These are phyloP conservation scores for Westerdykella sp. DNA, from an alignment of 2,329 filamentous ascomycete species.

Conservation along the genomic window DNA sequence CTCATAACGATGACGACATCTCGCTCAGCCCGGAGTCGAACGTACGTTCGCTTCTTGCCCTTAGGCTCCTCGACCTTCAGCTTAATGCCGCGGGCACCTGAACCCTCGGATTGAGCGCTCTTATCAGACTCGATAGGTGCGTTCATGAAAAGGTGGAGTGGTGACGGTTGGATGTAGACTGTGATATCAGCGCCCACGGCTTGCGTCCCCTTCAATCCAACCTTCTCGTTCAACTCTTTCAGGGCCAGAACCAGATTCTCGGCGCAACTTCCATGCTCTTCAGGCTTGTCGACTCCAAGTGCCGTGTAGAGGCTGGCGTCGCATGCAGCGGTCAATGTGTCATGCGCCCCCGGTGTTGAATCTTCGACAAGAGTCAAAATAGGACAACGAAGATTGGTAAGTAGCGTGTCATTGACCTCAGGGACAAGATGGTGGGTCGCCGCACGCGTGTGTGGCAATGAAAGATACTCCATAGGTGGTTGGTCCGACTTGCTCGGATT, in stretches of 20 bases:
- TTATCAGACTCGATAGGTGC: conserved; percentile 18
- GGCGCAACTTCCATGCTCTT: conserved; percentile 44
- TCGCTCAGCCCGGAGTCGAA: conserved; percentile 31
- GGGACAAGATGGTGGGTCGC: conserved; percentile 39
- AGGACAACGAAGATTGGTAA: conserved; percentile 43
- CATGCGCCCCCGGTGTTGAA: conserved; percentile 40
- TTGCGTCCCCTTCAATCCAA: conserved; percentile 42
- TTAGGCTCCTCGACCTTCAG: conserved; percentile 27
- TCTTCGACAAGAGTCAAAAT: conserved; percentile 45
- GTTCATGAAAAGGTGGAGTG: conserved; percentile 42
- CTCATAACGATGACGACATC: conserved; percentile 35
- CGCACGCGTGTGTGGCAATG: conserved; percentile 42
- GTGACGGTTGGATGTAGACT: conserved; percentile 44
- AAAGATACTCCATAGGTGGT: conserved; percentile 44
- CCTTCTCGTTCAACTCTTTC: conserved; percentile 43
- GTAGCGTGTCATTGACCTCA: conserved; percentile 37
- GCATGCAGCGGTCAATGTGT: conserved; percentile 45
- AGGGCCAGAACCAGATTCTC: conserved; percentile 46
- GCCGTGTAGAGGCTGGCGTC: conserved; percentile 41
- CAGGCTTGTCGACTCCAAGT: conserved; percentile 40
- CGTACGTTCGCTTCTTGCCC: conserved; percentile 31
- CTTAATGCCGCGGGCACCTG: conserved; percentile 25
- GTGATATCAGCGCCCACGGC: conserved; percentile 44
- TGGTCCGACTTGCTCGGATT: conserved; percentile 27
- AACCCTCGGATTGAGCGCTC: conserved; percentile 6